Evolutionary conservation across 148 eudicot species (phyloP).

Genomic region (Silene latifolia): DNA sequence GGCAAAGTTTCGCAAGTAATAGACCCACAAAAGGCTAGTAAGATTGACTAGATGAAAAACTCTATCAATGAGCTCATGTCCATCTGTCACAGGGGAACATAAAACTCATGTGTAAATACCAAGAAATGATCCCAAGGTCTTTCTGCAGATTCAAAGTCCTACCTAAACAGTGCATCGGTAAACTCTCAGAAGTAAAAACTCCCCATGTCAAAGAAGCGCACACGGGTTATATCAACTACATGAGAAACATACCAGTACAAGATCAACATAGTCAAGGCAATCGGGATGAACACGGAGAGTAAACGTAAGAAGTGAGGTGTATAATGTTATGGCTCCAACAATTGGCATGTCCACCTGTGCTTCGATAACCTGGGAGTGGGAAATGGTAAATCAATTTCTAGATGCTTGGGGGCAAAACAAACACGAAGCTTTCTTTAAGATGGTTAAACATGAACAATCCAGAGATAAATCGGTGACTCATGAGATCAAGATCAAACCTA

Average conservation of each 20-base stretch:
- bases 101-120: neutral
- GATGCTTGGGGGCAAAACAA: neutral
- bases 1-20: neutral
- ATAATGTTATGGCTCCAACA: constrained; percentile 84
- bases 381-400: constrained; percentile 1
- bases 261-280: constrained; percentile 97
- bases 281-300: constrained; percentile 98
- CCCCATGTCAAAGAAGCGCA: neutral
- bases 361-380: constrained; percentile 74
- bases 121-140: too few species aligned
- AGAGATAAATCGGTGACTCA: neutral
- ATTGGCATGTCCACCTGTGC: constrained; percentile 93
- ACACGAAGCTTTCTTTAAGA: neutral
- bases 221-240: neutral
- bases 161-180: neutral
- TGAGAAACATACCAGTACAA: constrained; percentile 78
- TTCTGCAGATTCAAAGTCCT: neutral
- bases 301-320: constrained; percentile 90
- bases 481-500: neutral
- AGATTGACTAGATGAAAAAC: neutral
- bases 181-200: neutral
- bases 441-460: neutral
- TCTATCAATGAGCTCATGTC: neutral
- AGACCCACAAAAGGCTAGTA: neutral
- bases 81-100: neutral